Evolutionary conservation across 176 grass and related monocot species (phyloP).

Genomic region (Paspalum vaginatum): DNA sequence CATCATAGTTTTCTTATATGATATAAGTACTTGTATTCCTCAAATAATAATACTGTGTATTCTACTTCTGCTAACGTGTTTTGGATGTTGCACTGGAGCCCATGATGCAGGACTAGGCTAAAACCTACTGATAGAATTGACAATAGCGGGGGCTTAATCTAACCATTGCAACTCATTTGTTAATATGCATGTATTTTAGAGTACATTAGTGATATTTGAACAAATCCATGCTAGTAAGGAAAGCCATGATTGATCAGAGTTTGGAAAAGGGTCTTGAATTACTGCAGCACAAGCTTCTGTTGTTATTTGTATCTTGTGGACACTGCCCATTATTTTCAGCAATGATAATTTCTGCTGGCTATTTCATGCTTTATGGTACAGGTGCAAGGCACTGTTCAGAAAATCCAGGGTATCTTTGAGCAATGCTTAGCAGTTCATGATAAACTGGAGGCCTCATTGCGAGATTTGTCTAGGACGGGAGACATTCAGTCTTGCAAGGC

Average conservation of each 20-base stretch:
- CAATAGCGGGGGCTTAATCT: background rate
- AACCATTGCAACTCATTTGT: constrained; percentile 4
- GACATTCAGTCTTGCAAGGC: constrained; percentile 86
- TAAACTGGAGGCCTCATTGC: constrained; percentile 79
- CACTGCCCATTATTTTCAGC: background rate
- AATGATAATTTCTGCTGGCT: constrained; percentile 5
- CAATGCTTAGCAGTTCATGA: constrained; percentile 77
- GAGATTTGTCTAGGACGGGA: constrained; percentile 82
- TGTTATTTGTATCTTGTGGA: constrained; percentile 1
- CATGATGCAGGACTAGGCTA: constrained; percentile 8
- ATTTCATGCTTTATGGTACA: constrained; percentile 28
- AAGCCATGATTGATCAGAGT: background rate
- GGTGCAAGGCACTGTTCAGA: constrained; percentile 79
- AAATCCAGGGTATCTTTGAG: constrained; percentile 71
- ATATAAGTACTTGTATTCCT: background rate
- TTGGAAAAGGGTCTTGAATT: background rate
- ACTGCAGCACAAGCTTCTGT: background rate
- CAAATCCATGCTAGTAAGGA: background rate
- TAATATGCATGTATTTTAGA: background rate
- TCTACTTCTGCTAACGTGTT: background rate
- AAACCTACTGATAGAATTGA: background rate
- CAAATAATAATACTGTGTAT: background rate
- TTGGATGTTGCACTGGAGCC: background rate
- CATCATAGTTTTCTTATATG: background rate
- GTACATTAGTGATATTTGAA: background rate